Conservation (phyloP, 768 basidiomycete species). For the Hypsizygus marmoreus region DNA sequence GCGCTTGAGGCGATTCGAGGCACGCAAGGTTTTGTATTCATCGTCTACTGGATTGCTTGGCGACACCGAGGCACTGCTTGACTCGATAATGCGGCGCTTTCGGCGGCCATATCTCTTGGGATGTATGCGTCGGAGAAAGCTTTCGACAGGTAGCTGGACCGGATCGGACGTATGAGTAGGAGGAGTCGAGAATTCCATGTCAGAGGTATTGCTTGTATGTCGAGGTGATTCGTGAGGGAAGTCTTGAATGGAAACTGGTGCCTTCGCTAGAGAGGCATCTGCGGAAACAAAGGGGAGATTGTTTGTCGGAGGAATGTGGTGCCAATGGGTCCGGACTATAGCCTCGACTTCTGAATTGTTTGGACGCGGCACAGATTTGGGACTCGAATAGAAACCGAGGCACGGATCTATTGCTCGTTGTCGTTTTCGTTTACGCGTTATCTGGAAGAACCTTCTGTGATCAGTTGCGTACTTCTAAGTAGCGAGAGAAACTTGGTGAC, state of each 20-base stretch:
- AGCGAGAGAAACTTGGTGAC: too few relatives aligned
- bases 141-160: slow-evolving; percentile 28
- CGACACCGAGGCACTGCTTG: slow-evolving; percentile 8
- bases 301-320: not conserved
- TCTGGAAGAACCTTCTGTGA: too few relatives aligned
- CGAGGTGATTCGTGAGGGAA: too few relatives aligned
- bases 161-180: slow-evolving; percentile 11
- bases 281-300: not conserved
- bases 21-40: slow-evolving; percentile 1
- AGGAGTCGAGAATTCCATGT: not conserved
- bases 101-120: slow-evolving; percentile 21
- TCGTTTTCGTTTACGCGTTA: too few relatives aligned
- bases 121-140: slow-evolving; percentile 24
- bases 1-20: not conserved
- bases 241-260: too few relatives aligned
- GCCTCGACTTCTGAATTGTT: not conserved
- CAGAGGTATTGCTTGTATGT: not conserved
- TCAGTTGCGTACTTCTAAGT: too few relatives aligned
- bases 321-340: not conserved
- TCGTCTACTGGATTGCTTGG: slow-evolving; percentile 3
- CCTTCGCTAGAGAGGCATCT: not conserved
- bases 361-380: not conserved
- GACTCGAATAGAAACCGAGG: slow-evolving; percentile 34
- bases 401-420: too few relatives aligned
- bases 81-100: slow-evolving; percentile 14